Conservation (phyloP, 2,329 filamentous ascomycete species). For the Colletotrichum gloeosporioides region DNA sequence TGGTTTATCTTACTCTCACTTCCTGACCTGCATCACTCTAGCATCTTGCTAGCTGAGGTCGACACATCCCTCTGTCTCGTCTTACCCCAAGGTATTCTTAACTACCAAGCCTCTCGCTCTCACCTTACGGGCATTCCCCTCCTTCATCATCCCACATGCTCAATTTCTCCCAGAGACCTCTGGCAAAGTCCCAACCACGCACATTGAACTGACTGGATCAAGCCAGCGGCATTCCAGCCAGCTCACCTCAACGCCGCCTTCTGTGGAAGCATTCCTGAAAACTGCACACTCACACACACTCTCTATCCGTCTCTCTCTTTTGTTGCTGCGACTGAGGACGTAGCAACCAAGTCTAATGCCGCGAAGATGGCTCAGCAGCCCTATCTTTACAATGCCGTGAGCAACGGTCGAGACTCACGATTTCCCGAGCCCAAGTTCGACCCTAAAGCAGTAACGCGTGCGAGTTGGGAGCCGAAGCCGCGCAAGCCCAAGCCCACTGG, state of each 20-base stretch:
- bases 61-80: not conserved
- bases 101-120: not conserved
- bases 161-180: not conserved
- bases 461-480: constrained; percentile 72
- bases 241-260: not conserved
- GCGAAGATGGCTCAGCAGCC: constrained; percentile 52
- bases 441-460: constrained; percentile 83
- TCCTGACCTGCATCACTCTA: not conserved
- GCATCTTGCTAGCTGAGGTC: not conserved
- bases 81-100: not conserved
- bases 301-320: not conserved
- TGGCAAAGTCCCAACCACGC: not conserved
- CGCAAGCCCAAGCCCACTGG: constrained; percentile 72
- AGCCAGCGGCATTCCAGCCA: constrained; percentile 2
- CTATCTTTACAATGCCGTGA: constrained; percentile 72
- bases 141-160: not conserved
- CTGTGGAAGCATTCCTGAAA: not conserved
- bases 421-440: constrained; percentile 72
- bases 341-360: not conserved
- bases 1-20: not conserved
- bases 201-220: not conserved
- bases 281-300: not conserved
- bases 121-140: not conserved
- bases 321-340: not conserved
- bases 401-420: constrained; percentile 57